These are phyloP conservation scores for Priceomyces carsonii DNA, from an alignment of 805 yeast genomes.

Conservation along the genomic window DNA sequence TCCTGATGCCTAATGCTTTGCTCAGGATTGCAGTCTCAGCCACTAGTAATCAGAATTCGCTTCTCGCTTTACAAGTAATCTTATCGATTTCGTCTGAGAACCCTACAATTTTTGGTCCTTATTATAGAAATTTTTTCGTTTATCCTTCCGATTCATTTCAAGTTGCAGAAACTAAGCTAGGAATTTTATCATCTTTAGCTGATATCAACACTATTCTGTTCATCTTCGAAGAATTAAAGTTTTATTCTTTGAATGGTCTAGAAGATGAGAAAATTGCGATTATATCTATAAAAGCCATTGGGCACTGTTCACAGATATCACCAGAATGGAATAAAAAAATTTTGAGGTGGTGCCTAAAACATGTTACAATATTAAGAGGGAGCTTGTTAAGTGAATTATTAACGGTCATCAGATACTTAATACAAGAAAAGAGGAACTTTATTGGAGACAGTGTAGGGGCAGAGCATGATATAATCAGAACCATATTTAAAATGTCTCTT, in stretches of 20 bases:
- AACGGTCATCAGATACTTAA: constrained; percentile 68
- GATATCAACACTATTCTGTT: constrained; percentile 50
- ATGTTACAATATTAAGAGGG: constrained; percentile 38
- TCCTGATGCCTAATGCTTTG: constrained; percentile 52
- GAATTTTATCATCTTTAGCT: constrained; percentile 60
- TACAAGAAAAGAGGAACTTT: constrained; percentile 52
- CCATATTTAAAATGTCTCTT: constrained; percentile 51
- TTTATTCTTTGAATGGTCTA: constrained; percentile 32
- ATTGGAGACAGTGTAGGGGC: constrained; percentile 10
- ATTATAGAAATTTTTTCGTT: constrained; percentile 52
- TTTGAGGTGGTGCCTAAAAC: constrained; percentile 62
- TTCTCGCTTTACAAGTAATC: constrained; percentile 49
- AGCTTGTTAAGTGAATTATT: constrained; percentile 62
- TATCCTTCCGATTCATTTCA: constrained; percentile 51
- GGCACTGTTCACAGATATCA: constrained; percentile 53
- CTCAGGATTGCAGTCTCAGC: constrained; percentile 41
- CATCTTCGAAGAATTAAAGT: constrained; percentile 64
- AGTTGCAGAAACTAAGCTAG: constrained; percentile 55
- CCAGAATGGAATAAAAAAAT: constrained; percentile 53
- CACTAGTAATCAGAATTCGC: constrained; percentile 18
- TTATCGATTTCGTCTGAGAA: constrained; percentile 35
- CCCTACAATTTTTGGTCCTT: constrained; percentile 29
- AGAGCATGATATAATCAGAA: constrained; percentile 46
- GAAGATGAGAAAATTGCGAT: constrained; percentile 22
- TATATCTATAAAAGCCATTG: constrained; percentile 62